Conservation (phyloP, 2,329 filamentous ascomycete genomes). For the Thielaviopsis populi region DNA sequence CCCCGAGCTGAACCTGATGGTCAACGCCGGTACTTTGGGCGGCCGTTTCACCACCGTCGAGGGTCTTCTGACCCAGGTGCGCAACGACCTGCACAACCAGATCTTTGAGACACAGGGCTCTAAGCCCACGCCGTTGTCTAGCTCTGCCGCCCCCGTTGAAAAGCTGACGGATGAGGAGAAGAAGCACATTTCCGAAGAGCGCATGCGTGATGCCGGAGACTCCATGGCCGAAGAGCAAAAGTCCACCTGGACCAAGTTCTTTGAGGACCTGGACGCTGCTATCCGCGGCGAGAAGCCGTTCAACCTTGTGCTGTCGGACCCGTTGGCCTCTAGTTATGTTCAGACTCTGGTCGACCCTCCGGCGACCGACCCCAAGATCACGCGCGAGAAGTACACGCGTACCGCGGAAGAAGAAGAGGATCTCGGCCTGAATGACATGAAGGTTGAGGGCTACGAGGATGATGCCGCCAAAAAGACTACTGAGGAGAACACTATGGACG, state of each 20-base stretch:
- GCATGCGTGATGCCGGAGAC: conserved; percentile 49
- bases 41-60: conserved; percentile 96
- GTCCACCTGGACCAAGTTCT: conserved; percentile 67
- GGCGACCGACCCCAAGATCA: conserved; percentile 61
- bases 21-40: conserved; percentile 86
- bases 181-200: conserved; percentile 41
- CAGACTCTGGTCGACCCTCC: conserved; percentile 71
- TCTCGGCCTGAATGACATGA: conserved; percentile 81
- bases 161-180: not conserved
- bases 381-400: conserved; percentile 65
- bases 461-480: conserved; percentile 37
- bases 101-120: conserved; percentile 57
- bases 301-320: conserved; percentile 70
- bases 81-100: conserved; percentile 71
- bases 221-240: conserved; percentile 54
- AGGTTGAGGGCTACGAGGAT: conserved; percentile 58
- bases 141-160: conserved; percentile 5
- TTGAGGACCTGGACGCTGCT: conserved; percentile 57
- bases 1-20: conserved; percentile 70
- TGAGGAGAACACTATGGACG: conserved; percentile 19
- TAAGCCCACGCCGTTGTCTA: conserved; percentile 9
- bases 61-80: conserved; percentile 80
- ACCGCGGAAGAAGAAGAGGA: conserved; percentile 91
- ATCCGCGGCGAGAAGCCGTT: conserved; percentile 71
- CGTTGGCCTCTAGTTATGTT: conserved; percentile 82